These are phyloP conservation scores for Lentinula boryana DNA, from an alignment of 768 basidiomycete genomes.

Conservation along the genomic window DNA sequence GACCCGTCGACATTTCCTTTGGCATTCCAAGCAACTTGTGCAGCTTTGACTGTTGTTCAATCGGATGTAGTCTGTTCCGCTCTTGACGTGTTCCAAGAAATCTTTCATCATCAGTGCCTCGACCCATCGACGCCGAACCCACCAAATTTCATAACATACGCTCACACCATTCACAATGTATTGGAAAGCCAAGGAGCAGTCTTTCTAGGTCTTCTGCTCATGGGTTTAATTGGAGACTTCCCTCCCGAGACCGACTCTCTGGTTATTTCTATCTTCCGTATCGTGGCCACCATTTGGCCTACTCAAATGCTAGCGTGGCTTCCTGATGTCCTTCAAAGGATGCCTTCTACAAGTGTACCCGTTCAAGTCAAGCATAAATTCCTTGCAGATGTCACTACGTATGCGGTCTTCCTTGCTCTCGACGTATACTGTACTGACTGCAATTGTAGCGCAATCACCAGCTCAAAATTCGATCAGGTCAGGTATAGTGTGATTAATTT, in stretches of 20 bases:
- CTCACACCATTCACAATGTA: slow-evolving; percentile 51
- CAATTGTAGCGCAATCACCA: slow-evolving; percentile 51
- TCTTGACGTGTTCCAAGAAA: slow-evolving; percentile 71
- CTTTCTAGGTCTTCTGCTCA: slow-evolving; percentile 62
- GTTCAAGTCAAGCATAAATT: slow-evolving; percentile 66
- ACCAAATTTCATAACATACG: slow-evolving; percentile 58
- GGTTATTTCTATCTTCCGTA: slow-evolving; percentile 75
- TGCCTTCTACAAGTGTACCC: slow-evolving; percentile 58
- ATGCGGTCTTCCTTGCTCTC: slow-evolving; percentile 22
- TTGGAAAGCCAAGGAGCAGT: slow-evolving; percentile 69
- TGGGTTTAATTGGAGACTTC: slow-evolving; percentile 81
- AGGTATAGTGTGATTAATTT: slow-evolving; percentile 71
- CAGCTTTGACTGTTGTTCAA: slow-evolving; percentile 77
- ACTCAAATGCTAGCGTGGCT: slow-evolving; percentile 68
- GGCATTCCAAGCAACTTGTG: slow-evolving; percentile 71
- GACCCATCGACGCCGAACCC: slow-evolving; percentile 37
- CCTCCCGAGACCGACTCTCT: slow-evolving; percentile 75
- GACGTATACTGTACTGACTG: background rate
- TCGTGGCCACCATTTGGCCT: slow-evolving; percentile 62
- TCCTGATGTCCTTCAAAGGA: slow-evolving; percentile 60
- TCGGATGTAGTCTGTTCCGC: slow-evolving; percentile 77
- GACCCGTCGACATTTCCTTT: slow-evolving; percentile 70
- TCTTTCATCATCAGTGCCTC: slow-evolving; percentile 74
- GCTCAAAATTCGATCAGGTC: slow-evolving; percentile 69
- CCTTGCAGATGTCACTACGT: slow-evolving; percentile 71